phyloP scores from a whole-genome alignment of 2,329 filamentous ascomycete genomes.

The Cucurbitaria berberidis region DNA sequence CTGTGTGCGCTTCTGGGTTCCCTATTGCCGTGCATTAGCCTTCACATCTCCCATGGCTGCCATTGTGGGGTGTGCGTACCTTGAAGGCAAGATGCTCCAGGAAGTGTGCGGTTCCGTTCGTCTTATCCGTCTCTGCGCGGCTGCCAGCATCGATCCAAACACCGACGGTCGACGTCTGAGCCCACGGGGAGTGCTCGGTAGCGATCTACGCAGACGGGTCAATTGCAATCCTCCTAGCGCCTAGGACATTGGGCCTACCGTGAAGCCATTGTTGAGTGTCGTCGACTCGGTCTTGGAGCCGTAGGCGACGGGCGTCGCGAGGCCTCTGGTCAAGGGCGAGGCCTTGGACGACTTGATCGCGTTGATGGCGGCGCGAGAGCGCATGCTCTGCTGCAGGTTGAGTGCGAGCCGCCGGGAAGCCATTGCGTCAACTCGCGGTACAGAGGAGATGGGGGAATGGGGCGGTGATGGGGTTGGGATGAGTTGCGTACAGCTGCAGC shows the following conservation, averaged over 20 bases:
- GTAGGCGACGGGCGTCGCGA: slow-evolving; percentile 79
- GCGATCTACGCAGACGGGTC: slow-evolving; percentile 72
- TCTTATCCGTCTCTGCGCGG: slow-evolving; percentile 96
- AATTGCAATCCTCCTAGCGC: slow-evolving; percentile 34
- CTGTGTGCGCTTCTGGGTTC: slow-evolving; percentile 91
- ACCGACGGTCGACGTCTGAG: slow-evolving; percentile 96
- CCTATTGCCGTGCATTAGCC: slow-evolving; percentile 60
- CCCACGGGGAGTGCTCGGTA: slow-evolving; percentile 96
- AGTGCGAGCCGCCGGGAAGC: slow-evolving; percentile 96
- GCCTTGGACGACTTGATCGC: slow-evolving; percentile 60
- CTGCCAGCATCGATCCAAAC: slow-evolving; percentile 99
- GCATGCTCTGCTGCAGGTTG: slow-evolving; percentile 89
- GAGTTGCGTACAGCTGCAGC: slow-evolving; percentile 34
- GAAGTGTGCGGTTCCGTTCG: slow-evolving; percentile 99
- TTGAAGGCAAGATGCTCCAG: slow-evolving; percentile 99
- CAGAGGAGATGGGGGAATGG: slow-evolving; percentile 32
- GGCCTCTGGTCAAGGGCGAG: slow-evolving; percentile 78
- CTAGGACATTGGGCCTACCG: slow-evolving; percentile 62
- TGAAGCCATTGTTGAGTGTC: slow-evolving; percentile 96
- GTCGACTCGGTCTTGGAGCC: slow-evolving; percentile 92
- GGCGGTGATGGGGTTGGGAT: slow-evolving; percentile 36
- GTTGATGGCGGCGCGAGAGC: slow-evolving; percentile 83
- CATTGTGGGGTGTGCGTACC: slow-evolving; percentile 59
- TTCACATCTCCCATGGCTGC: slow-evolving; percentile 9
- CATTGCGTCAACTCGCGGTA: slow-evolving; percentile 64